Evolutionary conservation across 805 yeast genomes (phyloP), one percentile per base, ranked within the genome.

Genomic region (Candida parachauliodes): DNA sequence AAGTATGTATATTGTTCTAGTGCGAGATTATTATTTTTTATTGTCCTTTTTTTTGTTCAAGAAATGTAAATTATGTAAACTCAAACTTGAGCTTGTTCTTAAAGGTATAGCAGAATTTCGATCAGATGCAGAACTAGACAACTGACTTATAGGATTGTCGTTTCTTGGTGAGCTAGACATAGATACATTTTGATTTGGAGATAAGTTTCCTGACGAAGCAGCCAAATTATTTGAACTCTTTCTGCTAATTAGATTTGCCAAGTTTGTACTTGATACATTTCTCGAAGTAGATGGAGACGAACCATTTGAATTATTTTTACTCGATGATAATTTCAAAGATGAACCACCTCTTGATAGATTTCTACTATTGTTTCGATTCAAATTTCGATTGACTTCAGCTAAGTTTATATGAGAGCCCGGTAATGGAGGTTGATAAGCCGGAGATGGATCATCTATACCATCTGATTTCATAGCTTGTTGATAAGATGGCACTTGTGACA

Each of bases 401-500:
- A 65, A 42, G 38, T 62, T 58, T 20, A 65, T 55, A 35, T 55
- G 48, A 2, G 76, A 67, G 2, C 69, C 70, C 3, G 68, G 68
- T 11, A 60, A 48, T 3, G 77, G 76, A 5, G 79, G 80, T 44
- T 65, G 70, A 56, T 88, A 88, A 2, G 75, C 73, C 0, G 97
- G 97, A 2, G 96, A 81, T 18, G 82, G 60, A 36, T 74, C 77
- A 15, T 66, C 73, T 6, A 44, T 45, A 8, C 54, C 56, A 32
- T 72, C 79, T 2, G 76, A 59, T 49, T 74, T 76, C 57, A 88
- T 60, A 0, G 98, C 97, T 22, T 84, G 81, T 6, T 72, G 74
- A 59, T 91, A 91, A 0, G 95, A 79, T 0, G 98, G 98, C 5
- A 91, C 96, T 34, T 77, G 65, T 15, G 83, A 79, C 45, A 87